phyloP scores from a whole-genome alignment of 2,329 filamentous ascomycete species.

The Teratosphaeria gauchensis region DNA sequence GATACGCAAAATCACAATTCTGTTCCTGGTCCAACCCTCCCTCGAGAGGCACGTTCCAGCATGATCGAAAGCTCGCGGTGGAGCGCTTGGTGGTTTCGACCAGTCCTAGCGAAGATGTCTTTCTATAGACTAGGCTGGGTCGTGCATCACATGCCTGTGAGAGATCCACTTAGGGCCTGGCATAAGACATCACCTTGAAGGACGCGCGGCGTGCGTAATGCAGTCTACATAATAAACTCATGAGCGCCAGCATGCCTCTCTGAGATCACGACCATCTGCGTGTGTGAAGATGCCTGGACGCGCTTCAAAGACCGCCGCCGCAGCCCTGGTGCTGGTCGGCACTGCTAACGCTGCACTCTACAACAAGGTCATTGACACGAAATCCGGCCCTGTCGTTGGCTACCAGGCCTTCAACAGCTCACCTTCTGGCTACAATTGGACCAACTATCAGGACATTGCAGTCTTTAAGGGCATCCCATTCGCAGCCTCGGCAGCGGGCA shows the following conservation, averaged over 20 bases:
- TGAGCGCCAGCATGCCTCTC: background rate
- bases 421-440: background rate
- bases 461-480: background rate
- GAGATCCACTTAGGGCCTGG: background rate
- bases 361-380: background rate
- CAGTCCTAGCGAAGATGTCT: background rate
- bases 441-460: background rate
- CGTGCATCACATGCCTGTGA: background rate
- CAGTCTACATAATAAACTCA: background rate
- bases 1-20: no score
- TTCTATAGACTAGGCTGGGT: background rate
- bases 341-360: background rate
- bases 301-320: background rate
- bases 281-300: background rate
- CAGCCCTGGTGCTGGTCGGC: background rate
- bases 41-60: no score
- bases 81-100: background rate
- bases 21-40: no score
- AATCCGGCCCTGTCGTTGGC: background rate
- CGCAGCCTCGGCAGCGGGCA: background rate
- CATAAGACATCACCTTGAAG: background rate
- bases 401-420: background rate
- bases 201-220: background rate
- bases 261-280: background rate
- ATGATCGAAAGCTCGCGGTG: no score